Percentiles rank a stretch among this genome's conserved stretches.
Conservation (phyloP, 2,329 filamentous ascomycete genomes). For the Paraphoma sp. region DNA sequence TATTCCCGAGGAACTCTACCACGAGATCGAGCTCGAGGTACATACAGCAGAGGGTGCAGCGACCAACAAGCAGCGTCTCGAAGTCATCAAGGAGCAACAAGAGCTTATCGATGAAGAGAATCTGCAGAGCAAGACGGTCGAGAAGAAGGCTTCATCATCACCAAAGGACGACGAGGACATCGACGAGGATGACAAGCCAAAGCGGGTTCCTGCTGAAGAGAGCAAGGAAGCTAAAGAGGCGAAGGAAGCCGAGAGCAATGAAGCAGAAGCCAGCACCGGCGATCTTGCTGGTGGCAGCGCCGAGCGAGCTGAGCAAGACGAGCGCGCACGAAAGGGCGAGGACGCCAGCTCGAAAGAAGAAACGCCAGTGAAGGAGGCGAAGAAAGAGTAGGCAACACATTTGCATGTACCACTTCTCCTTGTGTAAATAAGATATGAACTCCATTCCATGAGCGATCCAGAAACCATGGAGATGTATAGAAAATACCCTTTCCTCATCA, state of each 20-base stretch:
- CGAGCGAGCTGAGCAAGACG: constrained; percentile 43
- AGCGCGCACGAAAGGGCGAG: constrained; percentile 31
- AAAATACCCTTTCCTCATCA: constrained; percentile 23
- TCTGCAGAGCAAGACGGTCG: constrained; percentile 79
- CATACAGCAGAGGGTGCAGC: constrained; percentile 96
- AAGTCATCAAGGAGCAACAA: constrained; percentile 97
- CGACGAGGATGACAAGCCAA: constrained; percentile 86
- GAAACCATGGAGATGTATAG: constrained; percentile 12
- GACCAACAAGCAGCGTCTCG: constrained; percentile 98
- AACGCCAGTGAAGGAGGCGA: constrained; percentile 11
- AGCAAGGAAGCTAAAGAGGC: constrained; percentile 18
- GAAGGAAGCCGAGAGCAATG: constrained; percentile 29
- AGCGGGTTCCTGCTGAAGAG: constrained; percentile 2
- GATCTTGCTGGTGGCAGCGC: constrained; percentile 31
- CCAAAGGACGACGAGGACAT: constrained; percentile 91
- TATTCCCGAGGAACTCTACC: constrained; percentile 97
- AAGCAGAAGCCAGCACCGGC: constrained; percentile 42
- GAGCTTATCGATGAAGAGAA: constrained; percentile 98
- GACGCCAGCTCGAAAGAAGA: constrained; percentile 27
- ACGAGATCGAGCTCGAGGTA: constrained; percentile 98
- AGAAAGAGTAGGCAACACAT: constrained; percentile 16
- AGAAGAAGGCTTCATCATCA: constrained; percentile 75
- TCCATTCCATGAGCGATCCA: constrained; percentile 9
- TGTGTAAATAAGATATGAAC: constrained; percentile 27
- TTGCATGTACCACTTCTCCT: constrained; percentile 10